These are phyloP conservation scores for Neurospora tetrasperma DNA, from an alignment of 495 filamentous ascomycete species.

Conservation along the genomic window DNA sequence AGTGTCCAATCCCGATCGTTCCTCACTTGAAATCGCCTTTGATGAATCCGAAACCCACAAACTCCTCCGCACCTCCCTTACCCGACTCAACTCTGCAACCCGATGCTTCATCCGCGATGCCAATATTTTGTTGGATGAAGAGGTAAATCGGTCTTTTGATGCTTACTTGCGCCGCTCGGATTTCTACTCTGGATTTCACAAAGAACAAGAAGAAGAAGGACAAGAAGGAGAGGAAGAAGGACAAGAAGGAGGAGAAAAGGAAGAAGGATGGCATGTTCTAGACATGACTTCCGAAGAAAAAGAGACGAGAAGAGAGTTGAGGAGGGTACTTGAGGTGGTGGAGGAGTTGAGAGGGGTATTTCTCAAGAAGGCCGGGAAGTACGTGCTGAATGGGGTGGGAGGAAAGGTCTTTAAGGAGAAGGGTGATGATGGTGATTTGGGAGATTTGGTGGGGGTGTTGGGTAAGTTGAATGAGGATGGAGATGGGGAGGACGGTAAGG, in stretches of 20 bases:
- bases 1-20: background rate
- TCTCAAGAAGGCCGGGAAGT: background rate
- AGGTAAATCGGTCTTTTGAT: background rate
- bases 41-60: background rate
- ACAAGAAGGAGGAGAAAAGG: background rate
- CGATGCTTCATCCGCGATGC: background rate
- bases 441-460: background rate
- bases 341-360: background rate
- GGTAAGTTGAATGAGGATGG: background rate
- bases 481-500: background rate
- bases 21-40: background rate
- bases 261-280: background rate
- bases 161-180: background rate
- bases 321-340: background rate
- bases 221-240: too few species aligned
- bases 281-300: background rate
- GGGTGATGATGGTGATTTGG: background rate
- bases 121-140: background rate
- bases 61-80: background rate
- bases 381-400: background rate
- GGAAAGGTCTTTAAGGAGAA: background rate
- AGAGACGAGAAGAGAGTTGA: background rate
- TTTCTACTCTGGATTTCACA: too few species aligned
- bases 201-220: background rate
- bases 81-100: background rate